Evolutionary conservation across 2,329 filamentous ascomycete genomes (phyloP).

Genomic region (Pestalotiopsis sp.): DNA sequence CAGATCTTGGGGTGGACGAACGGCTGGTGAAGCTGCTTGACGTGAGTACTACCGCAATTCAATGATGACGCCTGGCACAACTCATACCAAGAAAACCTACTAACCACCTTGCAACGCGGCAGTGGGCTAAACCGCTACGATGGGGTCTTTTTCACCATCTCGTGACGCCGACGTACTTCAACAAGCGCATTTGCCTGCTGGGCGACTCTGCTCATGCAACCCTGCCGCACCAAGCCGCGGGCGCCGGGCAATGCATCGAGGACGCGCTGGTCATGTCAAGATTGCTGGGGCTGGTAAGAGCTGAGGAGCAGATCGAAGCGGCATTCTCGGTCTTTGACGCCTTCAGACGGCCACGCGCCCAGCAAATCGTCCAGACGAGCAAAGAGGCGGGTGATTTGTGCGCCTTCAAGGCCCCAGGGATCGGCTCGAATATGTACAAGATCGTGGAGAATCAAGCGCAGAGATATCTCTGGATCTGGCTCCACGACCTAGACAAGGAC

Average conservation of each 20-base stretch:
- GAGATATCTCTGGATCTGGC: slow-evolving; percentile 34
- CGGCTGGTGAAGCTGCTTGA: slow-evolving; percentile 24
- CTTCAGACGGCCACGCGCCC: slow-evolving; percentile 31
- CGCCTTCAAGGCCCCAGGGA: slow-evolving; percentile 24
- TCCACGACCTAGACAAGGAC: slow-evolving; percentile 29
- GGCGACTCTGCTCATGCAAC: slow-evolving; percentile 29
- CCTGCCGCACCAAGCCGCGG: slow-evolving; percentile 27
- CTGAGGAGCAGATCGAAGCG: slow-evolving; percentile 18
- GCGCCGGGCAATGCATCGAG: slow-evolving; percentile 28
- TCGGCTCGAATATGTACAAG: slow-evolving; percentile 29
- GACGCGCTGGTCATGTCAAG: slow-evolving; percentile 26
- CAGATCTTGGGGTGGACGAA: slow-evolving; percentile 20
- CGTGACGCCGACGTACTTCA: slow-evolving; percentile 25
- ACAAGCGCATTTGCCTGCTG: slow-evolving; percentile 23
- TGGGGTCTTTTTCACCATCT: slow-evolving; percentile 29
- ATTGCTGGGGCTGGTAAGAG: slow-evolving; percentile 22
- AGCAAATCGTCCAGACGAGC: slow-evolving; percentile 31
- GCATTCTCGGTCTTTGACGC: slow-evolving; percentile 30
- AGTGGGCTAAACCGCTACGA: slow-evolving; percentile 22
- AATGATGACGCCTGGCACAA: not conserved
- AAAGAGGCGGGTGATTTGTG: slow-evolving; percentile 31
- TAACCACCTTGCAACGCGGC: not conserved
- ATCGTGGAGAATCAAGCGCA: slow-evolving; percentile 30
- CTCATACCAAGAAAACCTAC: not conserved
- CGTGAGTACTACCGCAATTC: not conserved